These are phyloP conservation scores for Wickerhamomyces alni DNA, from an alignment of 805 yeast species.

Conservation along the genomic window DNA sequence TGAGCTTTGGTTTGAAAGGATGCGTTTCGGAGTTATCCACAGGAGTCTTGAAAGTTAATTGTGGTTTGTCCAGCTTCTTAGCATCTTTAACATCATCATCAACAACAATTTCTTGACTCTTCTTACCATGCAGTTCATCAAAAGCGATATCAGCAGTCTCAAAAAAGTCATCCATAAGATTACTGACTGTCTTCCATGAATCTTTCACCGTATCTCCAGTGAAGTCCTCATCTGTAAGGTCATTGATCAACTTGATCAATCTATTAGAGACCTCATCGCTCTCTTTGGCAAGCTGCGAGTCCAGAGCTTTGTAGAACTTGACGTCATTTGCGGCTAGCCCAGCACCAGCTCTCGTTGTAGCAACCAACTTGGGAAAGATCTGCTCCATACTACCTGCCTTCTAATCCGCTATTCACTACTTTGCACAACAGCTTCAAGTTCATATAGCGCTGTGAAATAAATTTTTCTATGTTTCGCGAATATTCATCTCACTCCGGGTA, in stretches of 20 bases:
- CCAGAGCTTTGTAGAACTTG: constrained; percentile 64
- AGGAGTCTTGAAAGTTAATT: constrained; percentile 45
- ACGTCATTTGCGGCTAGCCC: constrained; percentile 76
- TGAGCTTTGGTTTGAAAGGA: constrained; percentile 76
- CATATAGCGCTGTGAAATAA: too few species aligned
- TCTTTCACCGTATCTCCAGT: constrained; percentile 31
- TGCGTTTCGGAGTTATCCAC: constrained; percentile 62
- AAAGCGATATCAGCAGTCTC: constrained; percentile 72
- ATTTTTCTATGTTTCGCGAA: too few species aligned
- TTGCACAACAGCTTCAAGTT: too few species aligned
- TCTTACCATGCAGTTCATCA: constrained; percentile 31
- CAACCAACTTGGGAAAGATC: constrained; percentile 41
- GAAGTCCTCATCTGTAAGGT: constrained; percentile 29
- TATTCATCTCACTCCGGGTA: not conserved
- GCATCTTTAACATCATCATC: not conserved
- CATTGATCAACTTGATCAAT: constrained; percentile 41
- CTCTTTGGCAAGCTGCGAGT: constrained; percentile 34
- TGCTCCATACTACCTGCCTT: not conserved
- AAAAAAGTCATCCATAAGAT: constrained; percentile 59
- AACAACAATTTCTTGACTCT: constrained; percentile 5
- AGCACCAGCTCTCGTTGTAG: constrained; percentile 58
- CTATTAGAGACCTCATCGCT: constrained; percentile 36
- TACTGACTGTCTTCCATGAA: constrained; percentile 58
- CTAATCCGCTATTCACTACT: too few species aligned
- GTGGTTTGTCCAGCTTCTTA: constrained; percentile 58